Conservation (phyloP, 306 rosid genomes). For the Lathyrus oleraceus region DNA sequence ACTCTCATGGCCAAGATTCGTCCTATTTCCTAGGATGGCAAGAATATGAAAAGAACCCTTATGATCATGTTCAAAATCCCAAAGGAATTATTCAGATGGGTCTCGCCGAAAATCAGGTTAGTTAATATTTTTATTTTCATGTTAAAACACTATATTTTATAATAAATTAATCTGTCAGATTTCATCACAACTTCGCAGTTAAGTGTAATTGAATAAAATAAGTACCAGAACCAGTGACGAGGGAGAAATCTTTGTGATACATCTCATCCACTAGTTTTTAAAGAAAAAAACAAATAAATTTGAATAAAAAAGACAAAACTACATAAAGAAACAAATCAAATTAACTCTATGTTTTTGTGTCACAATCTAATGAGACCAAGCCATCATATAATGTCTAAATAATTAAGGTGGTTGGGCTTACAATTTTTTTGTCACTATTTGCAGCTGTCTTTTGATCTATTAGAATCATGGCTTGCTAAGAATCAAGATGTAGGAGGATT, state of each 20-base stretch:
- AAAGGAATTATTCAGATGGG: constrained; percentile 98
- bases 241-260: not conserved
- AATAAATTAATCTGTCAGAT: not conserved
- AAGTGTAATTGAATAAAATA: not conserved
- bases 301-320: not conserved
- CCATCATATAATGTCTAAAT: constrained; percentile 21
- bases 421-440: constrained; percentile 11
- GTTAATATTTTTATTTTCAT: constrained; percentile 5
- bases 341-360: constrained; percentile 16
- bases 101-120: constrained; percentile 93
- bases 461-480: constrained; percentile 73
- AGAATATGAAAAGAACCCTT: constrained; percentile 87
- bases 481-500: constrained; percentile 79
- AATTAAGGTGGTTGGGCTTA: constrained; percentile 37
- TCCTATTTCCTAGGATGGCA: constrained; percentile 95
- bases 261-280: not conserved
- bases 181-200: not conserved
- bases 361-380: constrained; percentile 28
- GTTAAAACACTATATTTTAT: not conserved
- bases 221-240: not conserved
- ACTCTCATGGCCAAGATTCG: constrained; percentile 95
- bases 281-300: not conserved
- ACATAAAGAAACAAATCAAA: constrained; percentile 10
- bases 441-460: constrained; percentile 86
- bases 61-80: constrained; percentile 60